Evolutionary conservation across 148 eudicot genomes (phyloP).

Genomic region (Polygonum maritimum): DNA sequence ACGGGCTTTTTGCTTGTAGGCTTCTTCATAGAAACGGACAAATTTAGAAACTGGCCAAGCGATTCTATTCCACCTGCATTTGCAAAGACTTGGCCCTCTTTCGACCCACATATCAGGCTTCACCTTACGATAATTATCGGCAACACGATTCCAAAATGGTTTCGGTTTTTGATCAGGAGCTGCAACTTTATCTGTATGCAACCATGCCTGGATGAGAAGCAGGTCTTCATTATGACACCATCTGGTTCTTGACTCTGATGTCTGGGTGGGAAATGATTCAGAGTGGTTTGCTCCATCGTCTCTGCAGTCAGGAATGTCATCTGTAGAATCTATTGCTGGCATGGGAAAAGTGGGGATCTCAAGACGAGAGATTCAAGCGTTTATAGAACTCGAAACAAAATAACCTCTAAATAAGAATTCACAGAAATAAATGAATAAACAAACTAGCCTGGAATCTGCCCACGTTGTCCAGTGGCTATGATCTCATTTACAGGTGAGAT

Average conservation of each 20-base stretch:
- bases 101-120: neutral
- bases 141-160: neutral
- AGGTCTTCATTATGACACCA: neutral
- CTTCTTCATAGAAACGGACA: neutral
- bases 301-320: neutral
- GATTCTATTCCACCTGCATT: neutral
- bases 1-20: neutral
- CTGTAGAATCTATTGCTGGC: neutral
- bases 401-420: neutral
- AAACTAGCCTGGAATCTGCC: slow-evolving; percentile 37
- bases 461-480: slow-evolving; percentile 34
- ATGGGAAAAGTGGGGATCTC: neutral
- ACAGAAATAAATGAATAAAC: neutral
- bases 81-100: neutral
- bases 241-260: neutral
- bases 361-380: neutral
- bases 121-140: neutral
- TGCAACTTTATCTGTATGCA: neutral
- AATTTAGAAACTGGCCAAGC: neutral
- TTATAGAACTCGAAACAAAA: neutral
- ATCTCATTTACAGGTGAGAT: slow-evolving; percentile 35
- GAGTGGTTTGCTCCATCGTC: neutral
- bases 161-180: neutral
- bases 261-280: neutral
- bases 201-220: neutral